Percentiles rank a stretch among this genome's conserved stretches.
phyloP scores from a whole-genome alignment of 306 rosid genomes.

The Quercus wislizeni region DNA sequence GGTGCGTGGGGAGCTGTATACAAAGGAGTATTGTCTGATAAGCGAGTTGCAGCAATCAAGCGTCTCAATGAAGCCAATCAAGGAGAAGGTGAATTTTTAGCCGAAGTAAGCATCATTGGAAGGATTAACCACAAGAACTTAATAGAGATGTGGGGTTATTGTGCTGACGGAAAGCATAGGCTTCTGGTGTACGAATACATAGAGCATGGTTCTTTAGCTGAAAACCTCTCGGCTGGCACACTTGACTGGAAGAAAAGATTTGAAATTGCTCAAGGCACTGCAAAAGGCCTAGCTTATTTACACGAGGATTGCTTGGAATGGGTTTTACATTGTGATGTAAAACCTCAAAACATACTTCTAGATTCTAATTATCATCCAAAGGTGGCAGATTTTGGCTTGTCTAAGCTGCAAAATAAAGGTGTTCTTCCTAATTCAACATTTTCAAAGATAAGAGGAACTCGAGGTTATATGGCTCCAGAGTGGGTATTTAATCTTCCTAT shows the following conservation, averaged over 20 bases:
- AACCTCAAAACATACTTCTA: constrained; percentile 64
- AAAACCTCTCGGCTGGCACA: constrained; percentile 23
- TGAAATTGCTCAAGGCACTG: constrained; percentile 52
- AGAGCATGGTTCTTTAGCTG: constrained; percentile 47
- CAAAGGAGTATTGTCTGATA: constrained; percentile 41
- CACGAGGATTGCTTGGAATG: constrained; percentile 74
- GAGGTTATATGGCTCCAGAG: constrained; percentile 76
- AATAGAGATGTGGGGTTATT: constrained; percentile 62
- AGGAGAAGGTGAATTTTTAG: constrained; percentile 60
- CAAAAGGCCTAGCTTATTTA: constrained; percentile 57
- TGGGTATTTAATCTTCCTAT: constrained; percentile 55
- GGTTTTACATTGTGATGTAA: constrained; percentile 73
- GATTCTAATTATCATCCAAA: constrained; percentile 48
- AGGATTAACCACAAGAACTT: constrained; percentile 60
- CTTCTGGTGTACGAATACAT: constrained; percentile 53
- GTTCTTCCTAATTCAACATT: constrained; percentile 26
- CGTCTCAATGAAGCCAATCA: constrained; percentile 34
- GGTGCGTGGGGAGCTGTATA: constrained; percentile 55
- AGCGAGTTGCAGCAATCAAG: constrained; percentile 49
- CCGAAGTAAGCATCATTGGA: constrained; percentile 56
- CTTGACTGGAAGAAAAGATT: constrained; percentile 49
- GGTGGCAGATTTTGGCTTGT: constrained; percentile 65
- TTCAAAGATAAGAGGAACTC: constrained; percentile 54
- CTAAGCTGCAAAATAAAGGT: constrained; percentile 42
- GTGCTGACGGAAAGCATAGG: constrained; percentile 54